Evolutionary conservation across 129 eudicot genomes (phyloP).

Genomic region (Glebionis coronaria): DNA sequence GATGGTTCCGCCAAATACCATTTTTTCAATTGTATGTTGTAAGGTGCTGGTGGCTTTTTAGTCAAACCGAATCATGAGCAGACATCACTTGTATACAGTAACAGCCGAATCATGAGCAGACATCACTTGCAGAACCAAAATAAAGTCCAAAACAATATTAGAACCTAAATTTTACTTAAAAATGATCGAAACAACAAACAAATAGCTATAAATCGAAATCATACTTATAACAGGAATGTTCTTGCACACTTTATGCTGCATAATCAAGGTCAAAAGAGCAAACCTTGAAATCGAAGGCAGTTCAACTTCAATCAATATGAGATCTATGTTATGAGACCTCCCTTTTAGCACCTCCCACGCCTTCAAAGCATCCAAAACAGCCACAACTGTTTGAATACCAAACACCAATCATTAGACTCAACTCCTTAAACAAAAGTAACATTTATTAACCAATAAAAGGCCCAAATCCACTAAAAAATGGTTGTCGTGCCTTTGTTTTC

Average conservation of each 20-base stretch:
- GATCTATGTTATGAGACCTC: slow-evolving; percentile 58
- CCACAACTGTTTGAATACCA: slow-evolving; percentile 50
- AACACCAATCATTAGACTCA: neutral
- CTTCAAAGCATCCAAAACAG: slow-evolving; percentile 81
- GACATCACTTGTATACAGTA: slow-evolving; percentile 81
- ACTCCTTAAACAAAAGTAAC: too few species aligned
- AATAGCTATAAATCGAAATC: slow-evolving; percentile 1
- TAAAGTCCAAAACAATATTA: neutral
- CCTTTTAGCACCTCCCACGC: slow-evolving; percentile 83
- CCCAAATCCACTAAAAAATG: too few species aligned
- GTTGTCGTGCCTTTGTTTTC: too few species aligned
- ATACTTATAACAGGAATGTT: slow-evolving; percentile 92
- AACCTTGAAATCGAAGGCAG: slow-evolving; percentile 82
- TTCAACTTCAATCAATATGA: slow-evolving; percentile 81
- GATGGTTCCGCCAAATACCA: too few species aligned
- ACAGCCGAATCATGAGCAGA: slow-evolving; percentile 80
- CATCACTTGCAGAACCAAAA: slow-evolving; percentile 68
- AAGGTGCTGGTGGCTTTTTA: slow-evolving; percentile 92
- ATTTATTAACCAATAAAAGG: too few species aligned
- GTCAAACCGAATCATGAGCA: too few species aligned
- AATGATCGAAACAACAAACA: neutral
- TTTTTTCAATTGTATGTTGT: too few species aligned
- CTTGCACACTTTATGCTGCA: slow-evolving; percentile 79
- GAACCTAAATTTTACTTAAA: neutral
- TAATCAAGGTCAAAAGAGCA: slow-evolving; percentile 70